Evolutionary conservation across 495 filamentous ascomycete species (phyloP), one percentile per base, ranked within the genome.

Genomic region (Bathelium albidoporum): DNA sequence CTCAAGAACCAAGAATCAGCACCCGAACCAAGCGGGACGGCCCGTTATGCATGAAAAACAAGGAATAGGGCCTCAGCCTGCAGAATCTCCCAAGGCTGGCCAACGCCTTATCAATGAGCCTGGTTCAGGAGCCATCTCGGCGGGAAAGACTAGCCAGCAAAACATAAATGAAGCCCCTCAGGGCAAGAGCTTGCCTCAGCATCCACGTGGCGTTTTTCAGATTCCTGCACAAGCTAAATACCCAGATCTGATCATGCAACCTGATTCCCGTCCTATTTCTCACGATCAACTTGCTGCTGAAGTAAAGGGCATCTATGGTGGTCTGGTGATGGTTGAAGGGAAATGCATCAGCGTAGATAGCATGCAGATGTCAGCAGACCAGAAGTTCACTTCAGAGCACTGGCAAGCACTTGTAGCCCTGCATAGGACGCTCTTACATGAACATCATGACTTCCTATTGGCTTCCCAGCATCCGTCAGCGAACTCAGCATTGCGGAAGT

Each of bases 381-480:
- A 61, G 7, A 61, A 68, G 24, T 74, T 91, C 1, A 81, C 78
- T 58, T 76, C 80, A 58, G 78, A 84, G 36, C 85, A 91, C 65
- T 91, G 86, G 87, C 85, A 89, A 66, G 84, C 84, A 0, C 68
- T 91, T 14, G 87, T 89, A 61, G 85, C 84, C 1, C 71, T 91
- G 1, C 89, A 94, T 68, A 76, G 85, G 12, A 89, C 87, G 0
- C 72, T 93, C 1, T 73, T 93, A 1, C 82, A 90, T 64, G 89
- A 93, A 62, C 86, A 91, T 64, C 87, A 93, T 65, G 89, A 91
- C 64, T 92, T 93, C 68, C 87, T 94, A 60, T 72, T 93, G 1
- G 89, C 88, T 0, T 86, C 84, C 0, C 88, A 92, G 64, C 88
- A 93, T 66, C 88, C 88, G 0, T 82, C 82, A 0, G 87, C 88